Conservation (phyloP, 2,329 filamentous ascomycete species). For the Epicoccum nigrum region DNA sequence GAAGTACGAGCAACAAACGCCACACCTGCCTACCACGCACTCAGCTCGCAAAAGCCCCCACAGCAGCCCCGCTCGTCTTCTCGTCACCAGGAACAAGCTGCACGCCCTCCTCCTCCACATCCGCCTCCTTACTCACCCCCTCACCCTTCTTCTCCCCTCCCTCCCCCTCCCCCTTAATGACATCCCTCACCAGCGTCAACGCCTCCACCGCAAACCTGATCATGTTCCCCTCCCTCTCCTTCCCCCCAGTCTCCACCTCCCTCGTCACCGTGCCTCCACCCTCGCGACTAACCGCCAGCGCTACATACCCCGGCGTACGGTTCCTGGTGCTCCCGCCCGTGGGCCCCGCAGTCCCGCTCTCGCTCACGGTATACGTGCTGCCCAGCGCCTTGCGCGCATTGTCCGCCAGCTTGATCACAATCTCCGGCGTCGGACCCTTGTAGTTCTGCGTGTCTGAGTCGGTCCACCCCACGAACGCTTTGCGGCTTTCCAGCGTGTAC, state of each 20-base stretch:
- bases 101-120: slow-evolving; percentile 8
- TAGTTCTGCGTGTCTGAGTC: slow-evolving; percentile 59
- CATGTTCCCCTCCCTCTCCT: slow-evolving; percentile 67
- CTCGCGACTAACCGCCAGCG: slow-evolving; percentile 64
- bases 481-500: slow-evolving; percentile 64
- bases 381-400: slow-evolving; percentile 62
- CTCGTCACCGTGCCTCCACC: slow-evolving; percentile 56
- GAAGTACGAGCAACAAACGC: no score
- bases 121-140: neutral
- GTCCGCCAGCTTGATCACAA: slow-evolving; percentile 63
- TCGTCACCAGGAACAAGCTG: slow-evolving; percentile 9
- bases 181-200: slow-evolving; percentile 62
- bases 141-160: neutral
- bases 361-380: slow-evolving; percentile 63
- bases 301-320: slow-evolving; percentile 67
- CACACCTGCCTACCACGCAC: neutral
- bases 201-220: slow-evolving; percentile 65
- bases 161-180: slow-evolving; percentile 52
- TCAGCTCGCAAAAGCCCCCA: slow-evolving; percentile 12
- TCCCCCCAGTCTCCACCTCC: slow-evolving; percentile 63
- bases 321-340: slow-evolving; percentile 62
- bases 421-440: slow-evolving; percentile 63
- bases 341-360: slow-evolving; percentile 70
- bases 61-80: slow-evolving; percentile 4
- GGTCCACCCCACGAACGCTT: slow-evolving; percentile 67